These are phyloP conservation scores for Lyophyllum semitale DNA, from an alignment of 768 basidiomycete genomes.

Conservation along the genomic window DNA sequence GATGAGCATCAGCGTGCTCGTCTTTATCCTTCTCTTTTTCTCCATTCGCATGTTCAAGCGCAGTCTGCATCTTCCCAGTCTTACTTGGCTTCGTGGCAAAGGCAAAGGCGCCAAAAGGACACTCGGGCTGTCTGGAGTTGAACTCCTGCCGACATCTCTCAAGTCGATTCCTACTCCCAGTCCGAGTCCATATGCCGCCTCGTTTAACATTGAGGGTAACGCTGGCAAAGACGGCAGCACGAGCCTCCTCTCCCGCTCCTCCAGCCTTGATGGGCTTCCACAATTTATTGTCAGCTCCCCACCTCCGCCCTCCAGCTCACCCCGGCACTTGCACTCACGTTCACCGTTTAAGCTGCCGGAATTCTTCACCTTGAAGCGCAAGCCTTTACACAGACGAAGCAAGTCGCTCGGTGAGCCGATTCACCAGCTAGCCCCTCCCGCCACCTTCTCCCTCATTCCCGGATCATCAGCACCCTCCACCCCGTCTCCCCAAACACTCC, in stretches of 20 bases:
- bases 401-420: conserved; percentile 16
- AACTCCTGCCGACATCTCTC: conserved; percentile 22
- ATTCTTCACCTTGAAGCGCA: conserved; percentile 12
- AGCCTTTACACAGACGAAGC: conserved; percentile 18
- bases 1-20: conserved; percentile 16
- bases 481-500: conserved; percentile 16
- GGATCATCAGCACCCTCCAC: conserved; percentile 15
- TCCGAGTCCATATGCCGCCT: conserved; percentile 14
- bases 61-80: conserved; percentile 14
- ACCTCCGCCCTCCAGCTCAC: conserved; percentile 8
- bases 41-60: conserved; percentile 16
- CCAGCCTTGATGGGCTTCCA: conserved; percentile 21
- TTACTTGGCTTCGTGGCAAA: conserved; percentile 22
- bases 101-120: conserved; percentile 17
- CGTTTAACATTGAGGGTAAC: conserved; percentile 19
- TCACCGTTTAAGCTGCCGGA: conserved; percentile 14
- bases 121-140: conserved; percentile 18
- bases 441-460: neutral
- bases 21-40: conserved; percentile 15
- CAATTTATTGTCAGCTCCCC: conserved; percentile 1
- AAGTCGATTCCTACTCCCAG: conserved; percentile 14
- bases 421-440: conserved; percentile 6
- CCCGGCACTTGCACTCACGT: conserved; percentile 12
- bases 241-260: conserved; percentile 20
- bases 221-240: conserved; percentile 13